phyloP scores from a whole-genome alignment of 768 basidiomycete genomes.

The Calocera cornea region DNA sequence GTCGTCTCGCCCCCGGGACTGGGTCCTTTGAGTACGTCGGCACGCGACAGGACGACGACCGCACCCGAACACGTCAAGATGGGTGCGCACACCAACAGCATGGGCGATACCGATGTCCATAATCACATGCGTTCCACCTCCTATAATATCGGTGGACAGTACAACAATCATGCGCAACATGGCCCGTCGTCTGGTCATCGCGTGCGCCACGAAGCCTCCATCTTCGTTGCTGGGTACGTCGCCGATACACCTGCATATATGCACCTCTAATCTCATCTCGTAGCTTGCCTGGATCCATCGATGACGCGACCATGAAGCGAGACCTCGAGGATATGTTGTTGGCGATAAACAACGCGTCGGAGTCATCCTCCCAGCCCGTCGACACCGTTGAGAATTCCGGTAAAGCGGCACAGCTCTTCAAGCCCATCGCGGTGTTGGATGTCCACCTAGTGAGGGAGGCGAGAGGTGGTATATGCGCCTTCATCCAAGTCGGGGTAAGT shows the following conservation, averaged over 20 bases:
- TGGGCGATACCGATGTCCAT: neutral
- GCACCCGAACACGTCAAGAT: neutral
- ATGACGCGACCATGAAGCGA: neutral
- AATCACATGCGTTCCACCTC: neutral
- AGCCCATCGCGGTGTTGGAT: constrained; percentile 48
- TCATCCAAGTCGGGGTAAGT: constrained; percentile 70
- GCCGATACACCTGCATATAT: neutral
- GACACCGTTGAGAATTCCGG: no score
- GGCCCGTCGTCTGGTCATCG: neutral
- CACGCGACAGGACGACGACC: neutral
- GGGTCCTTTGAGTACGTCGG: neutral
- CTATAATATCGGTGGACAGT: neutral
- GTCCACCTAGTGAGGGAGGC: constrained; percentile 47
- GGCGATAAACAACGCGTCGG: no score
- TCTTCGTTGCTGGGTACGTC: neutral
- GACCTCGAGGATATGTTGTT: neutral
- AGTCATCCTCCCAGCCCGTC: no score
- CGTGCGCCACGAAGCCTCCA: neutral
- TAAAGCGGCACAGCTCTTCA: constrained; percentile 23
- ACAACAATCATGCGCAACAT: neutral
- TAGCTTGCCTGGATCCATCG: neutral
- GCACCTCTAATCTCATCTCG: neutral
- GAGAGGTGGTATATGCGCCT: constrained; percentile 45
- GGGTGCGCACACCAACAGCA: neutral
- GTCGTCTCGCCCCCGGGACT: neutral